Base-by-base conservation (phyloP, 192 early-diverging fungal genomes). In the Dimargaris xerosporica region DNA sequence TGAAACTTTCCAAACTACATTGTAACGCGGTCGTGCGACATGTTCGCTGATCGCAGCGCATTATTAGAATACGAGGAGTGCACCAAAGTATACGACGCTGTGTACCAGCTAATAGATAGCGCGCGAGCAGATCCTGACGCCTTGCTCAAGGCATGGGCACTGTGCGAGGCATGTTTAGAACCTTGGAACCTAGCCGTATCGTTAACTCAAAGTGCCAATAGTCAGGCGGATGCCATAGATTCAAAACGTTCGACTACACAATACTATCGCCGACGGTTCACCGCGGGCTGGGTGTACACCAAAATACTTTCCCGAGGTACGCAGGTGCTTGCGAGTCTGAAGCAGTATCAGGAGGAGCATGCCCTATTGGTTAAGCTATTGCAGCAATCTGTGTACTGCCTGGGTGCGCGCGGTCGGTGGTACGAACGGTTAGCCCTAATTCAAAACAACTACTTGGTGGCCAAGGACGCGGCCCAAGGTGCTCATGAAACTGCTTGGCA, bases 341-440 rank as follows among this genome's bases (percentile, higher is more conserved):
- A 80, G 45, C 71, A 74, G 39, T 81, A 76, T 45, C 66, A 69
- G 3, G 66, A 75, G 21, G 85, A 87, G 43, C 75, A 76, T 0
- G 56, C 69, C 12, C 63, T 87, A 1, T 53, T 87, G 1, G 68
- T 73, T 52, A 76, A 79, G 51, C 50, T 87, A 29, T 65, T 87
- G 0, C 73, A 76, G 13, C 85, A 87, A 53, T 66, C 65, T 0
- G 64, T 74, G 9, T 87, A 84, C 43, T 70, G 72, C 0, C 56
- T 81, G 9, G 75, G 75, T 26, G 69, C 71, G 30, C 71, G 85
- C 25, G 85, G 85, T 19, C 64, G 69, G 5, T 87, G 85, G 85
- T 85, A 85, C 54, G 82, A 85, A 42, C 71, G 85, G 23, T 66
- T 87, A 6, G 73, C 80, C 2, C 64, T 87, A 12, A 61, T 87